Evolutionary conservation across 2,329 filamentous ascomycete species (phyloP), one percentile per base, ranked within the genome.

Genomic region (Fusarium piperis): DNA sequence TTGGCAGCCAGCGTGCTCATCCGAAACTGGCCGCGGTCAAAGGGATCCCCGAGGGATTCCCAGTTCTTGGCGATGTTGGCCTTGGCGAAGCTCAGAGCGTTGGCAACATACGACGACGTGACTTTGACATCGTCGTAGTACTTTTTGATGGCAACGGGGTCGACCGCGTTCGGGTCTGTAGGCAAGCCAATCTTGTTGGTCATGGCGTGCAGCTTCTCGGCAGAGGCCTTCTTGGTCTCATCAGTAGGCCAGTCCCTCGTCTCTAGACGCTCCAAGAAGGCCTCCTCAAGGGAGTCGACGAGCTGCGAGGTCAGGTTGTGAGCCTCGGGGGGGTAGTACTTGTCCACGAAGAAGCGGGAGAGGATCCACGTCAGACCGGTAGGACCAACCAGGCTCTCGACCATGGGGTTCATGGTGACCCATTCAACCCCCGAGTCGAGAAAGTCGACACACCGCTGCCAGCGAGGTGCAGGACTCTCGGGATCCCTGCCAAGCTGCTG

Each of bases 341-440:
- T 88, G 68, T 93, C 87, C 2, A 93, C 85, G 70, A 91, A 94
- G 81, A 93, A 93, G 23, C 90, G 88, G 76, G 90, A 91, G 16
- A 93, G 81, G 55, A 92, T 90, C 91, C 91, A 93, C 3, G 87
- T 87, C 23, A 93, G 78, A 6, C 87, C 86, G 23, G 57, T 51
- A 8, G 65, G 62, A 11, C 64, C 57, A n/a, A 59, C 46, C 13
- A 12, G 1, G 9, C 4, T 18, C 4, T 10, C 13, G 15, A 6
- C 28, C 13, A 8, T n/a, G 0, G 6, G 16, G 16, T 48, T 30
- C 6, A 11, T 12, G 18, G 36, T 6, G 13, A 71, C 39, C 70
- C 67, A 73, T 15, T 26, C 33, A 8, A 64, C 65, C 3, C 70
- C 71, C 0, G 56, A 16, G 13, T 70, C 52, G 4, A 73, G 6